Evolutionary conservation across 768 basidiomycete species (phyloP).

Genomic region (Xerocomus brunneocitrinus): DNA sequence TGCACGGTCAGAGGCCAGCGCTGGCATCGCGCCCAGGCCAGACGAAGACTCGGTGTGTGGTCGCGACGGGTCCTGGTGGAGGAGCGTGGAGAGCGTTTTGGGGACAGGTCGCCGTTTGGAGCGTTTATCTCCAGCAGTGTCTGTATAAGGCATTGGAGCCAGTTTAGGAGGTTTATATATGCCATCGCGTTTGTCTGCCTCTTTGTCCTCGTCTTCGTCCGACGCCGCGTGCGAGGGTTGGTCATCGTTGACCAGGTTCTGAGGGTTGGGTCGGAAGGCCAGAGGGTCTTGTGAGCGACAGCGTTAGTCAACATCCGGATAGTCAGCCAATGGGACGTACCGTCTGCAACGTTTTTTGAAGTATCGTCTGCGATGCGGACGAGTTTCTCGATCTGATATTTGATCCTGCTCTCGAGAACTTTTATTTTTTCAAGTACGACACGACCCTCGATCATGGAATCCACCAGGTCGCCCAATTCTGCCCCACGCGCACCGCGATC

Average conservation of each 20-base stretch:
- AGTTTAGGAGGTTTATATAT: conserved; percentile 85
- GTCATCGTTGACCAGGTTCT: conserved; percentile 53
- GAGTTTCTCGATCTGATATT: conserved; percentile 95
- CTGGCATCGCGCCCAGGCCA: conserved; percentile 61
- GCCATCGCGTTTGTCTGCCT: conserved; percentile 34
- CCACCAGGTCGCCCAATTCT: conserved; percentile 70
- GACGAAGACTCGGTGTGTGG: conserved; percentile 71
- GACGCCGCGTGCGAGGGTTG: conserved; percentile 29
- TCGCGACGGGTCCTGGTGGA: conserved; percentile 48
- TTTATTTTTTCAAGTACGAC: conserved; percentile 87
- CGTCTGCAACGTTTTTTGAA: conserved; percentile 46
- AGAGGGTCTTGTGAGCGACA: conserved; percentile 65
- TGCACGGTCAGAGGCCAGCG: conserved; percentile 59
- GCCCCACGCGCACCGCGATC: conserved; percentile 53
- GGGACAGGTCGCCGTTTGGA: conserved; percentile 54
- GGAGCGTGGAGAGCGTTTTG: conserved; percentile 54
- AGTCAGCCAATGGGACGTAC: conserved; percentile 35
- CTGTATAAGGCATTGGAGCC: conserved; percentile 83
- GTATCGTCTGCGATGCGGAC: conserved; percentile 69
- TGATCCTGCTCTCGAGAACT: conserved; percentile 79
- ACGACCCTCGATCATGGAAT: conserved; percentile 73
- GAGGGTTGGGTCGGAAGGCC: conserved; percentile 87
- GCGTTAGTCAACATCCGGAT: background rate
- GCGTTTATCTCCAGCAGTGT: conserved; percentile 45
- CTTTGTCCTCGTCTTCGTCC: conserved; percentile 24